Conservation (phyloP, 1,139 yeast genomes). For the Lodderomyces oxycetoniae region DNA sequence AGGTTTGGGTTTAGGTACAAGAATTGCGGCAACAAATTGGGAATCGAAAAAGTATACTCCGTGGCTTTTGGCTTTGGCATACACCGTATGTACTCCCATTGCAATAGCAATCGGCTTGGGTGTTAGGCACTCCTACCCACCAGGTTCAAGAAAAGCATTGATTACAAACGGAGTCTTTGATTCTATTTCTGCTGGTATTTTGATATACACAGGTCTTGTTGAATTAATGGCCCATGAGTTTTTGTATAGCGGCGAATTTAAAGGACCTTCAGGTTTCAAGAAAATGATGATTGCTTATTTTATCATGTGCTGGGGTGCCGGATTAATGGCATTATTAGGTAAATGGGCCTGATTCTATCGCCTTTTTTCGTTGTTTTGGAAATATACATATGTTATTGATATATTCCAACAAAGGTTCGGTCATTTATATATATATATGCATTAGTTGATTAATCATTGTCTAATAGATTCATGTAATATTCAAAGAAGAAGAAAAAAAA, state of each 20-base stretch:
- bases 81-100: slow-evolving; percentile 75
- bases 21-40: slow-evolving; percentile 74
- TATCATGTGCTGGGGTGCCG: slow-evolving; percentile 65
- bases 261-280: slow-evolving; percentile 44
- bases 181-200: slow-evolving; percentile 78
- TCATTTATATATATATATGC: too few species aligned
- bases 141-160: slow-evolving; percentile 58
- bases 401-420: too few species aligned
- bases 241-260: slow-evolving; percentile 60
- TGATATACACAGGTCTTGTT: slow-evolving; percentile 79
- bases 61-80: slow-evolving; percentile 55
- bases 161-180: slow-evolving; percentile 78
- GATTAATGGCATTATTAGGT: slow-evolving; percentile 80
- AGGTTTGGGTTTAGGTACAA: slow-evolving; percentile 86
- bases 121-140: slow-evolving; percentile 61
- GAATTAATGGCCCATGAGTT: slow-evolving; percentile 90
- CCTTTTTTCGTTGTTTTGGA: background rate
- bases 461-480: too few species aligned
- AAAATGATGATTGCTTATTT: slow-evolving; percentile 36
- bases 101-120: slow-evolving; percentile 86
- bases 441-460: too few species aligned
- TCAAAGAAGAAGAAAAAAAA: too few species aligned
- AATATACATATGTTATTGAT: background rate
- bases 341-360: slow-evolving; percentile 64
- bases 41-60: slow-evolving; percentile 50